Evolutionary conservation across 441 rosid species (phyloP).

Genomic region (Populus hybrid): DNA sequence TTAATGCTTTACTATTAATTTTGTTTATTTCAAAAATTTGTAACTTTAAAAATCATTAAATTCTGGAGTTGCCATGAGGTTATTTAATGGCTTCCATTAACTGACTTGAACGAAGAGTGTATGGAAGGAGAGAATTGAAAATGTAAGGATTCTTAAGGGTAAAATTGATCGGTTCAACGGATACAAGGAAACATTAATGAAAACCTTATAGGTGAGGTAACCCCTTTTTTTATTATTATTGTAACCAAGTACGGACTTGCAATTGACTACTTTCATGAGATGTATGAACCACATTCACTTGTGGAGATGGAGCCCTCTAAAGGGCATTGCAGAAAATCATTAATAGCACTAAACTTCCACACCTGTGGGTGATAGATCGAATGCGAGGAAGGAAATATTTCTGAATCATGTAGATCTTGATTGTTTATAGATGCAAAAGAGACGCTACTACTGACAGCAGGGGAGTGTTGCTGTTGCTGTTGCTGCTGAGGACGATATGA

Average conservation of each 20-base stretch:
- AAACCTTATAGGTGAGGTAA: not conserved
- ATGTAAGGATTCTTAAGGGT: not conserved
- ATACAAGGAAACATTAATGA: not conserved
- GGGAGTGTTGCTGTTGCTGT: conserved; percentile 63
- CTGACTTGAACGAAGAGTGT: not conserved
- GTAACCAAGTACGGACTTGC: not conserved
- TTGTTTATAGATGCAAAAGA: conserved; percentile 65
- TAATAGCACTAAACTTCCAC: conserved; percentile 20
- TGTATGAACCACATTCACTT: too few relatives aligned
- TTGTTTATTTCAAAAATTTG: not conserved
- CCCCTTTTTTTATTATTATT: not conserved
- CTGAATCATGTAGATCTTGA: conserved; percentile 80
- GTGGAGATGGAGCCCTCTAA: not conserved
- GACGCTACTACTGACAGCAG: conserved; percentile 64
- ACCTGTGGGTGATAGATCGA: conserved; percentile 89
- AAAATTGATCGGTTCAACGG: not conserved
- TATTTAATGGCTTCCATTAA: not conserved
- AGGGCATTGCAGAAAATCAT: not conserved
- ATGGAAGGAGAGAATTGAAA: not conserved
- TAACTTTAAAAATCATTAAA: not conserved
- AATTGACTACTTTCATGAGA: conserved; percentile 14
- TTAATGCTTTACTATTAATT: not conserved
- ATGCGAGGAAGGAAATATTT: conserved; percentile 80
- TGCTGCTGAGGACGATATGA: conserved; percentile 92
- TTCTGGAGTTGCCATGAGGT: not conserved